phyloP scores from a whole-genome alignment of 768 basidiomycete genomes.

The Erythrobasidium yunnanense region DNA sequence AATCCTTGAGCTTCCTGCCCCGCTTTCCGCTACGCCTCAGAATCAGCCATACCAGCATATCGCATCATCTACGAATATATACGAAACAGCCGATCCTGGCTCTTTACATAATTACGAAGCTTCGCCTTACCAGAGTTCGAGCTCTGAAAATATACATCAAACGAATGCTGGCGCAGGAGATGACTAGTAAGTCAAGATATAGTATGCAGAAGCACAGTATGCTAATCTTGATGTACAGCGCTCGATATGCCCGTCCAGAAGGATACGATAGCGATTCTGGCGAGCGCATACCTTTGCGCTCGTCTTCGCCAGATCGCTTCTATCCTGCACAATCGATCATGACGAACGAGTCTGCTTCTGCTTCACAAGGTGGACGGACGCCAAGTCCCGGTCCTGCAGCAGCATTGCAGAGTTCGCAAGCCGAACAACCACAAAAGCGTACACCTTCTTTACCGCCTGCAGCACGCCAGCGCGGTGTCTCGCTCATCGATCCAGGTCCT shows the following conservation, averaged over 20 bases:
- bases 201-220: too few species aligned
- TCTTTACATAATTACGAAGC: conserved; percentile 21
- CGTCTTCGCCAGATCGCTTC: neutral
- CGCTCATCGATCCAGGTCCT: conserved; percentile 15
- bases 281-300: conserved; percentile 32
- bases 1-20: conserved; percentile 43
- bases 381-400: neutral
- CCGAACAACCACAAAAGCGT: neutral
- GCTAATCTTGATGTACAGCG: neutral
- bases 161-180: conserved; percentile 2
- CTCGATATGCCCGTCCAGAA: conserved; percentile 11
- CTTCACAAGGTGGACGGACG: neutral
- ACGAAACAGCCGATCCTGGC: conserved; percentile 13
- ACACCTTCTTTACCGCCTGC: neutral
- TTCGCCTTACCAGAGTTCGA: conserved; percentile 22
- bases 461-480: conserved; percentile 1
- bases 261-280: conserved; percentile 25
- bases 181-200: conserved; percentile 35
- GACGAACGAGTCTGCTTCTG: too few species aligned
- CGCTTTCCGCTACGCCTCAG: conserved; percentile 30
- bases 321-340: neutral
- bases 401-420: too few species aligned
- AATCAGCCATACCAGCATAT: conserved; percentile 26
- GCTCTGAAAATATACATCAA: conserved; percentile 13
- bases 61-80: conserved; percentile 2